A percentile compares a stretch with the other conserved stretches of the same genome.
These are phyloP conservation scores for Aphanomyces euteiches DNA, from an alignment of 352 stramenopile species.

Conservation along the genomic window DNA sequence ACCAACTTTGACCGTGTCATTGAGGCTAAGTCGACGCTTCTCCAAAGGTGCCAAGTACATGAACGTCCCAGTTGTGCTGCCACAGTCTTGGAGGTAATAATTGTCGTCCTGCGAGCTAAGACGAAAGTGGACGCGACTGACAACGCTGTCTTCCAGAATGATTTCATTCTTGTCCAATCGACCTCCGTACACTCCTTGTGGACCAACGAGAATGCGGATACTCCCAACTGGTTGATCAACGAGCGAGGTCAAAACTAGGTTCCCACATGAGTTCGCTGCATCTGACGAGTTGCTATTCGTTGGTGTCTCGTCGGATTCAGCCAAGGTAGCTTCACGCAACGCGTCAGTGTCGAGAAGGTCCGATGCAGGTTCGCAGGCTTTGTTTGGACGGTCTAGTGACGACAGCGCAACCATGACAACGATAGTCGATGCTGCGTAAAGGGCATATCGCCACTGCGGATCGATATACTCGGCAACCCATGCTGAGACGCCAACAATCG, in stretches of 20 bases:
- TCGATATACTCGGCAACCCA: conserved; percentile 10
- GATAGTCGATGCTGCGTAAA: not conserved
- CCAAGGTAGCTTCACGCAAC: not conserved
- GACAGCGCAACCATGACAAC: not conserved
- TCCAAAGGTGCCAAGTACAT: conserved; percentile 68
- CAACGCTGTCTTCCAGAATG: conserved; percentile 79
- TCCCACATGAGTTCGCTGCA: not conserved
- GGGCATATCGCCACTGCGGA: not conserved
- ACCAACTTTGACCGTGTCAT: conserved; percentile 70
- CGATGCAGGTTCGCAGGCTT: no score
- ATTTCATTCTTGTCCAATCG: conserved; percentile 81
- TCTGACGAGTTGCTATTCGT: no score
- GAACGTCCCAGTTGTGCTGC: conserved; percentile 76
- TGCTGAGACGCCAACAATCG: conserved; percentile 8
- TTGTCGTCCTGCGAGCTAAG: conserved; percentile 81
- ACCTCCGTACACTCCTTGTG: conserved; percentile 48
- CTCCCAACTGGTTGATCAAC: conserved; percentile 24
- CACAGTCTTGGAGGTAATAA: conserved; percentile 76
- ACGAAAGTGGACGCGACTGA: conserved; percentile 77
- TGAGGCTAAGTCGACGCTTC: conserved; percentile 62
- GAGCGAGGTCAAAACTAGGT: conserved; percentile 23
- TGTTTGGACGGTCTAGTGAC: no score
- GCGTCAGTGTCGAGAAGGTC: no score
- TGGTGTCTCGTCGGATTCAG: no score
- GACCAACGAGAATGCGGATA: conserved; percentile 27